Conservation (phyloP, 495 filamentous ascomycete genomes). For the Neurospora sp. region DNA sequence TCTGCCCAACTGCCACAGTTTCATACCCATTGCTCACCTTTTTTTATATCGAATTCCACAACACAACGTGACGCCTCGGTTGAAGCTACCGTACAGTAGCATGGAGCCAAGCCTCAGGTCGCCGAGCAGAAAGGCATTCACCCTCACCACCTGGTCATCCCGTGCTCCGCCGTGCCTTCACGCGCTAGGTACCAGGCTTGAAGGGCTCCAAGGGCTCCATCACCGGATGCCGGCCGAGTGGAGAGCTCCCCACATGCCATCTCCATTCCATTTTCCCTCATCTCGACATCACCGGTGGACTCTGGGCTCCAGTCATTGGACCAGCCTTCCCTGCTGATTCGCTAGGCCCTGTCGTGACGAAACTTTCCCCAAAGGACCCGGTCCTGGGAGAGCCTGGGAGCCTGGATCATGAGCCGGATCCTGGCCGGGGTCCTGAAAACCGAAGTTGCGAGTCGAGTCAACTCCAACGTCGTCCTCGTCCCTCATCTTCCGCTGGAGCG, state of each 20-base stretch:
- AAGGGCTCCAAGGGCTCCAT: background rate
- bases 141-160: background rate
- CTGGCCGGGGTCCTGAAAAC: background rate
- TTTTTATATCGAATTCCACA: background rate
- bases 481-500: background rate
- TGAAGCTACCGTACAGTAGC: background rate
- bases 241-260: background rate
- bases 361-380: background rate
- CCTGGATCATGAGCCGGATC: background rate
- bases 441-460: background rate
- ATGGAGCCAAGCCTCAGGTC: background rate
- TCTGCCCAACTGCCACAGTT: background rate
- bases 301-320: background rate
- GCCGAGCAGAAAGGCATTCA: background rate
- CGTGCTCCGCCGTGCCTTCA: background rate
- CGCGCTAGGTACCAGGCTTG: background rate
- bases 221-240: background rate
- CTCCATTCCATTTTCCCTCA: background rate
- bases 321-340: background rate
- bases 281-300: background rate
- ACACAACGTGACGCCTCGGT: background rate
- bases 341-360: background rate
- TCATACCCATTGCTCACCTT: background rate
- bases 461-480: background rate
- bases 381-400: background rate